phyloP scores from a whole-genome alignment of 306 rosid species.

The Fragaria nilgerrensis region DNA sequence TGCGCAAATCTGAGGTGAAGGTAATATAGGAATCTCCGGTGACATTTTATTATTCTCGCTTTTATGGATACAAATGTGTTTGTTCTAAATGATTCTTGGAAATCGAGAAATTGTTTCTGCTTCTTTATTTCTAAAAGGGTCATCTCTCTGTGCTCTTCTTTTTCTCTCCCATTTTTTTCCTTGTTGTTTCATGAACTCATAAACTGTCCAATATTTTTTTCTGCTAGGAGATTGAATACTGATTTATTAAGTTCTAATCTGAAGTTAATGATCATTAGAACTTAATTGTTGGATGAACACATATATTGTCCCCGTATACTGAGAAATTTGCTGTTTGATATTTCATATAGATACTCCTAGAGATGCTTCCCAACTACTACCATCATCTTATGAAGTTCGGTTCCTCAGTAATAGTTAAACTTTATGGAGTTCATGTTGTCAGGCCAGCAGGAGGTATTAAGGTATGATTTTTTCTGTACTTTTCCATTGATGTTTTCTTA shows the following conservation, averaged over 20 bases:
- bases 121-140: background rate
- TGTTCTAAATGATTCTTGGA: background rate
- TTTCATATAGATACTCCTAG: constrained; percentile 29
- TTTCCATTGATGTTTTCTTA: background rate
- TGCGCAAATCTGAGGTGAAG: constrained; percentile 39
- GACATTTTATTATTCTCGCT: background rate
- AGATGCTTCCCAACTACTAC: constrained; percentile 46
- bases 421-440: constrained; percentile 45
- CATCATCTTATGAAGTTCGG: constrained; percentile 31
- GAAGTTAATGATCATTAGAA: background rate
- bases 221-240: background rate
- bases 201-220: background rate
- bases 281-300: background rate
- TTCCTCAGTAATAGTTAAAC: constrained; percentile 30
- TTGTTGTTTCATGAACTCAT: background rate
- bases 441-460: constrained; percentile 41
- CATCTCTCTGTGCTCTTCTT: background rate
- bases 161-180: background rate
- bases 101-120: background rate
- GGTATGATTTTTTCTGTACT: constrained; percentile 25
- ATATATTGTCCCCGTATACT: background rate
- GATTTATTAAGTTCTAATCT: background rate
- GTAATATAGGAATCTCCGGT: constrained; percentile 17
- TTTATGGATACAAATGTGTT: background rate
- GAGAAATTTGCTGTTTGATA: background rate